Percentiles rank a stretch among this genome's conserved stretches.
phyloP scores from a whole-genome alignment of 2,329 filamentous ascomycete genomes.

The Neofusicoccum parvum region DNA sequence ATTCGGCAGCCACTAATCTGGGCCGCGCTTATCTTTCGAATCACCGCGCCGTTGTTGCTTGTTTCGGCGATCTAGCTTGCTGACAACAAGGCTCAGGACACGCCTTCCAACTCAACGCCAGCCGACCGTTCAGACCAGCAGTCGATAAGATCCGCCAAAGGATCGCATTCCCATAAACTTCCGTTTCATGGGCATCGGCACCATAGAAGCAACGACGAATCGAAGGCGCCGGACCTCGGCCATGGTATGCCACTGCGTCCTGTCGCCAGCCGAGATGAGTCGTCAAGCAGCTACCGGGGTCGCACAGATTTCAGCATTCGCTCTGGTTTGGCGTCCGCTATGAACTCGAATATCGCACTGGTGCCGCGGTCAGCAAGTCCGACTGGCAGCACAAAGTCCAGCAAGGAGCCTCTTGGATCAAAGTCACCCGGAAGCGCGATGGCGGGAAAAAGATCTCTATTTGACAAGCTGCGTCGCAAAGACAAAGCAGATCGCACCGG shows the following conservation, averaged over 20 bases:
- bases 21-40: constrained; percentile 1
- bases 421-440: constrained; percentile 57
- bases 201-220: constrained; percentile 66
- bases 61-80: constrained; percentile 3
- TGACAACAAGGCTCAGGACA: constrained; percentile 16
- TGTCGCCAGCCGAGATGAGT: constrained; percentile 75
- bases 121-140: constrained; percentile 32
- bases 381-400: constrained; percentile 72
- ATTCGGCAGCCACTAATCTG: constrained; percentile 11
- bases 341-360: constrained; percentile 53
- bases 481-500: constrained; percentile 46
- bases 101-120: constrained; percentile 14
- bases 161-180: constrained; percentile 56
- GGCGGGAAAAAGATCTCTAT: constrained; percentile 53
- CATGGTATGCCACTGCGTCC: constrained; percentile 63
- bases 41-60: not conserved
- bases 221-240: constrained; percentile 40
- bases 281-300: constrained; percentile 54
- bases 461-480: constrained; percentile 56
- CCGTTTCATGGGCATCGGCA: constrained; percentile 70
- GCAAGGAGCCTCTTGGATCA: constrained; percentile 47
- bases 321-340: constrained; percentile 49
- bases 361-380: constrained; percentile 75
- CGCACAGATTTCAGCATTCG: constrained; percentile 48
- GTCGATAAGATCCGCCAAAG: constrained; percentile 55